A percentile compares a stretch with the other conserved stretches of the same genome.
Conservation (phyloP, 768 basidiomycete species). For the Rubroboletus pulcherrimus region DNA sequence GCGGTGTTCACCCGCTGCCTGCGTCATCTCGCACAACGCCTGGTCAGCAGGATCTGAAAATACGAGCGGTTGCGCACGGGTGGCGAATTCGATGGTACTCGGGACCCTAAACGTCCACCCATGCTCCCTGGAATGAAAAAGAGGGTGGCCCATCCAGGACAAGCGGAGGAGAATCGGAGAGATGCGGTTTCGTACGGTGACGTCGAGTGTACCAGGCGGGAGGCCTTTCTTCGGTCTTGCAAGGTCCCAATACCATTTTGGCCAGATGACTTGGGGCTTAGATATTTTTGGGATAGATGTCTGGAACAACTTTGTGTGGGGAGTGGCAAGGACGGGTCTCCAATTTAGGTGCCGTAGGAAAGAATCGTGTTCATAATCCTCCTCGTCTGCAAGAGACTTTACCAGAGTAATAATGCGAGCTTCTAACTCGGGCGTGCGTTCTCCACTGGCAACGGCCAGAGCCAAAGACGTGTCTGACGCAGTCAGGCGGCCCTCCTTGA, state of each 20-base stretch:
- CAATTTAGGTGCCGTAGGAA: constrained; percentile 72
- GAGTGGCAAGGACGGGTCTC: constrained; percentile 34
- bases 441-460: constrained; percentile 42
- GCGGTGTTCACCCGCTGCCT: constrained; percentile 36
- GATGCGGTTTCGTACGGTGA: constrained; percentile 79
- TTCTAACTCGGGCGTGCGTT: constrained; percentile 33
- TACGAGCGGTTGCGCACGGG: constrained; percentile 42
- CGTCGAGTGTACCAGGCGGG: constrained; percentile 71
- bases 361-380: constrained; percentile 37
- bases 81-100: constrained; percentile 38
- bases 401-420: constrained; percentile 42
- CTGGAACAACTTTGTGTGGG: background rate
- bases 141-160: constrained; percentile 83
- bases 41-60: constrained; percentile 68
- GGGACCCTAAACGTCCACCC: constrained; percentile 91
- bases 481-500: constrained; percentile 41
- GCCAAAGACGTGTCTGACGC: constrained; percentile 44
- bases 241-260: constrained; percentile 96
- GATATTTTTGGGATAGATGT: constrained; percentile 16
- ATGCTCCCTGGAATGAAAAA: constrained; percentile 80
- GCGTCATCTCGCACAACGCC: constrained; percentile 44
- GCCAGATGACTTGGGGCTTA: constrained; percentile 66
- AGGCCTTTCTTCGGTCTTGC: constrained; percentile 65
- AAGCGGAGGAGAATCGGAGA: constrained; percentile 83
- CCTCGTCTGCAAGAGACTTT: constrained; percentile 27